These are phyloP conservation scores for Oryza brachyantha DNA, from an alignment of 176 grass and related monocot genomes.

Conservation along the genomic window DNA sequence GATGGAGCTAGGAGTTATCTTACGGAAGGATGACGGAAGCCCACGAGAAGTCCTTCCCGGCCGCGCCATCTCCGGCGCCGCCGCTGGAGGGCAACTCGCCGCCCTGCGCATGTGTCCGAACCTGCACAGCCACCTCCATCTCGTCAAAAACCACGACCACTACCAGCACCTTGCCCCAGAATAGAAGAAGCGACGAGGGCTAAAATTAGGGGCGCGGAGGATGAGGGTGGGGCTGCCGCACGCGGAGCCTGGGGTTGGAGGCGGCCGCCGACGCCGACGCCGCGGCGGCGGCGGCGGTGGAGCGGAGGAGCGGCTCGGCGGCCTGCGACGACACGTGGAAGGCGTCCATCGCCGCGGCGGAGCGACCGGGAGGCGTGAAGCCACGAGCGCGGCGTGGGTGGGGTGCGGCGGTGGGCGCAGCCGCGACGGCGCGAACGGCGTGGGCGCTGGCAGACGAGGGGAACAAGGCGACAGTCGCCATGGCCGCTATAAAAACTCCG, in stretches of 20 bases:
- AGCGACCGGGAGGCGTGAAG: neutral
- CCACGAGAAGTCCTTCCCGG: constrained; percentile 41
- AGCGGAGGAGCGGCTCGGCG: constrained; percentile 33
- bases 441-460: neutral
- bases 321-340: constrained; percentile 29
- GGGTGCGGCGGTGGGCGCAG: neutral
- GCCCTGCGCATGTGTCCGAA: constrained; percentile 47
- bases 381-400: neutral
- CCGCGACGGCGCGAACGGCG: neutral
- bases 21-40: constrained; percentile 70
- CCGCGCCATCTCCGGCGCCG: constrained; percentile 11
- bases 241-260: constrained; percentile 40
- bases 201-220: constrained; percentile 26
- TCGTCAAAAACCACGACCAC: constrained; percentile 32
- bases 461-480: constrained; percentile 19
- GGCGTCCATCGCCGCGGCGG: constrained; percentile 25
- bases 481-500: neutral
- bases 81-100: constrained; percentile 6
- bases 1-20: neutral
- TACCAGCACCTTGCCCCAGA: neutral
- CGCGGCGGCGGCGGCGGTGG: neutral
- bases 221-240: neutral
- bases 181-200: constrained; percentile 22
- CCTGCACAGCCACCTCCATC: constrained; percentile 48
- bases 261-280: neutral